Conservation (phyloP, 768 basidiomycete genomes). For the Rhizopogon salebrosus region DNA sequence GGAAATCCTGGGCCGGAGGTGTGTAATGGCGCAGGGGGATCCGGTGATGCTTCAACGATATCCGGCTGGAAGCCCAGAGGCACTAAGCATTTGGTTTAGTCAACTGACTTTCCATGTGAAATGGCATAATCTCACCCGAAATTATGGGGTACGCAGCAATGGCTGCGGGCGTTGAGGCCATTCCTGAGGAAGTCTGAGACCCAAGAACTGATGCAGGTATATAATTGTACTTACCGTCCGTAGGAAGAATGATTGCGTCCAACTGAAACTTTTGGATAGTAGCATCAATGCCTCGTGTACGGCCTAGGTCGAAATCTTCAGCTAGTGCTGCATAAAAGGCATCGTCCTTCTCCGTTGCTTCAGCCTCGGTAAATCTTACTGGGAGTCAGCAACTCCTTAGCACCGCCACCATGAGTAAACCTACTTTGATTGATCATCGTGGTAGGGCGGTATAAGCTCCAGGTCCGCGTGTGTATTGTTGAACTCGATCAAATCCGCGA, state of each 20-base stretch:
- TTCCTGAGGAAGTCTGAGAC: conserved; percentile 9
- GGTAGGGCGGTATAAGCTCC: conserved; percentile 36
- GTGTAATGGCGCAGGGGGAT: conserved; percentile 37
- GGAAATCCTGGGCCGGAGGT: conserved; percentile 42
- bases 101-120: background rate
- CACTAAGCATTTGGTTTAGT: conserved; percentile 25
- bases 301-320: conserved; percentile 43
- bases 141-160: conserved; percentile 65
- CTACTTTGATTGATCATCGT: conserved; percentile 31
- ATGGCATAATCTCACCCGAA: conserved; percentile 39
- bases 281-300: conserved; percentile 50
- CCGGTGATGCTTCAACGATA: conserved; percentile 33
- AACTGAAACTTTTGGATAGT: conserved; percentile 39
- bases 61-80: conserved; percentile 58
- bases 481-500: conserved; percentile 56
- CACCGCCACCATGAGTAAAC: conserved; percentile 3
- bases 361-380: conserved; percentile 17
- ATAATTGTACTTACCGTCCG: conserved; percentile 22
- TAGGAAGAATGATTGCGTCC: conserved; percentile 50
- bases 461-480: conserved; percentile 46
- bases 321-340: conserved; percentile 41
- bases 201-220: background rate
- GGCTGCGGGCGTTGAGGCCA: conserved; percentile 34
- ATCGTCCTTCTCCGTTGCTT: conserved; percentile 30
- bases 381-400: background rate